These are phyloP conservation scores for Epithemia pelagica DNA, from an alignment of 108 stramenopile species.

Conservation along the genomic window DNA sequence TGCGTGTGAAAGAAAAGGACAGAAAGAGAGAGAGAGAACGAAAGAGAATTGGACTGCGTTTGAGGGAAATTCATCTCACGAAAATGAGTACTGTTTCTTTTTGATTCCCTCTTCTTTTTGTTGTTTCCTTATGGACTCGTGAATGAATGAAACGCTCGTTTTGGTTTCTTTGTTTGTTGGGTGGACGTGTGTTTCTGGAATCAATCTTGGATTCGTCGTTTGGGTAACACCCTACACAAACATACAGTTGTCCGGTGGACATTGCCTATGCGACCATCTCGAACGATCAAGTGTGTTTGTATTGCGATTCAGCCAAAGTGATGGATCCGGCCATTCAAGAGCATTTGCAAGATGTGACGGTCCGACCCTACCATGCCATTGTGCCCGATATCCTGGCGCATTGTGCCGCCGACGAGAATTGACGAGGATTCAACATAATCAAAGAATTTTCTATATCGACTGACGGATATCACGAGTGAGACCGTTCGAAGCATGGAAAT, in stretches of 20 bases:
- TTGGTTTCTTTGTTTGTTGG: no score
- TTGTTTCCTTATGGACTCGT: background rate
- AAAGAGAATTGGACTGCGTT: no score
- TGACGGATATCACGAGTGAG: conserved; percentile 58
- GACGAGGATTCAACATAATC: conserved; percentile 48
- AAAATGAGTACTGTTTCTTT: background rate
- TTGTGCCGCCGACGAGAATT: conserved; percentile 13
- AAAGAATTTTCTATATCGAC: conserved; percentile 44
- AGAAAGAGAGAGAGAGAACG: no score
- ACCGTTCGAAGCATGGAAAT: no score
- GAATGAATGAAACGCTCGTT: no score
- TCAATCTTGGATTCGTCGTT: no score
- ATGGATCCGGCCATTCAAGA: conserved; percentile 35
- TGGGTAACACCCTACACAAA: background rate
- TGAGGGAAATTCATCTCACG: no score
- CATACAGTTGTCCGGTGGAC: conserved; percentile 62
- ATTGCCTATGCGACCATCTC: conserved; percentile 88
- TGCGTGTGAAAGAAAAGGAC: no score
- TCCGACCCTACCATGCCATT: conserved; percentile 64
- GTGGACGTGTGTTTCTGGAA: conserved; percentile 15
- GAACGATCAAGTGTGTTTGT: conserved; percentile 53
- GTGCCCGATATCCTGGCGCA: conserved; percentile 52
- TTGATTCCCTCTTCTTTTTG: background rate
- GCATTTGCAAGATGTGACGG: conserved; percentile 53
- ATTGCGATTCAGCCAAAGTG: conserved; percentile 69